Percentiles rank a stretch among this genome's conserved stretches.
phyloP scores from a whole-genome alignment of 2,329 filamentous ascomycete genomes.

The Colletotrichum agaves region DNA sequence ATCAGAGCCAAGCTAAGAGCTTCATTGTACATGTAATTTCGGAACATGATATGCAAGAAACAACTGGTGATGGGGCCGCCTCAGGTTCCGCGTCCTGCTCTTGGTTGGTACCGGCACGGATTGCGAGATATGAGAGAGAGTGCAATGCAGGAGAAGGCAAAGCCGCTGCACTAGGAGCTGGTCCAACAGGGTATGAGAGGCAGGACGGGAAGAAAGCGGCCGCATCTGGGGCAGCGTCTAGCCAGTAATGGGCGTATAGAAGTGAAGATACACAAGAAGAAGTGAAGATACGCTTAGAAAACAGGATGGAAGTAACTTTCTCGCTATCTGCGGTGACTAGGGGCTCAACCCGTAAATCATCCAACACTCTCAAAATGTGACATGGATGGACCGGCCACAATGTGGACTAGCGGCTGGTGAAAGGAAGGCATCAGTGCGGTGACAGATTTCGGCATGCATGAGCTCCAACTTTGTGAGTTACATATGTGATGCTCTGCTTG shows the following conservation, averaged over 20 bases:
- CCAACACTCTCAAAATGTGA: constrained; percentile 20
- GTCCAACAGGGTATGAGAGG: constrained; percentile 11
- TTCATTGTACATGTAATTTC: constrained; percentile 44
- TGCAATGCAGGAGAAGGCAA: neutral
- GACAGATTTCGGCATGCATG: constrained; percentile 32
- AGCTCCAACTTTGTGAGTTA: constrained; percentile 15
- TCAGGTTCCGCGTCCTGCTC: constrained; percentile 43
- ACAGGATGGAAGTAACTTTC: constrained; percentile 27
- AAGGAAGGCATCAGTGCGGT: constrained; percentile 35
- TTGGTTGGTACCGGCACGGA: constrained; percentile 17
- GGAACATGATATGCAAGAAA: constrained; percentile 49
- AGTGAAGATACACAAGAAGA: no score
- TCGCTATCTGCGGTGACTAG: constrained; percentile 28
- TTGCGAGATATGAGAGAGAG: constrained; percentile 20
- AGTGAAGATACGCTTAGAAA: neutral
- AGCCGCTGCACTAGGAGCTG: constrained; percentile 6
- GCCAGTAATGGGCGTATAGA: neutral
- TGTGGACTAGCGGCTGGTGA: constrained; percentile 27
- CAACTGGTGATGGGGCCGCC: constrained; percentile 45
- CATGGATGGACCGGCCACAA: constrained; percentile 16
- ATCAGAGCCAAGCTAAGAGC: constrained; percentile 43
- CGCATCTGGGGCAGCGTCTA: constrained; percentile 31
- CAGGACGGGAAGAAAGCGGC: constrained; percentile 20
- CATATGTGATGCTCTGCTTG: constrained; percentile 9
- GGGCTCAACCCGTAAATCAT: constrained; percentile 17